These are phyloP conservation scores for Thuja plicata DNA, from an alignment of 83 land plant genomes.

Conservation along the genomic window DNA sequence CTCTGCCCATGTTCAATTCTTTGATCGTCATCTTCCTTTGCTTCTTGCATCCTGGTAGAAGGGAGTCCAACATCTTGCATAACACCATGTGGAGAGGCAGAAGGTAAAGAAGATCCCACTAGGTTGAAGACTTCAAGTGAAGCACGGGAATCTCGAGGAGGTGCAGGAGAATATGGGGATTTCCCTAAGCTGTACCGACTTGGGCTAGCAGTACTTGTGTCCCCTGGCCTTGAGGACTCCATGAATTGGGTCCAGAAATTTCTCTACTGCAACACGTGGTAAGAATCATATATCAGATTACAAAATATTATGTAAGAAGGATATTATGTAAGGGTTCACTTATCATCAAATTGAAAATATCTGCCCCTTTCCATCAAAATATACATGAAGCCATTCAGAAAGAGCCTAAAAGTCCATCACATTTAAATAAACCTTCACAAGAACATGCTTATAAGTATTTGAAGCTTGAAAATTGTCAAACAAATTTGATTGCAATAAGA, in stretches of 20 bases:
- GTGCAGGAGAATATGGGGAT: neutral
- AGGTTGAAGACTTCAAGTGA: constrained; percentile 85
- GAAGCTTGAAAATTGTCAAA: neutral
- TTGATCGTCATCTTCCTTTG: neutral
- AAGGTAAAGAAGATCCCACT: constrained; percentile 18
- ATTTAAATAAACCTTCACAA: neutral
- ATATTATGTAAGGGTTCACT: neutral
- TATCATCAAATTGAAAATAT: neutral
- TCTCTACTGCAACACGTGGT: neutral
- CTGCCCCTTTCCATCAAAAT: neutral
- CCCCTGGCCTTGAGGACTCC: constrained; percentile 3
- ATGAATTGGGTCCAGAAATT: neutral
- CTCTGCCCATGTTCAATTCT: constrained; percentile 11
- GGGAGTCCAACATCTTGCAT: neutral
- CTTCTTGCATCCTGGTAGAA: neutral
- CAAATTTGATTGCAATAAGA: neutral
- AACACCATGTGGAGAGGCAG: constrained; percentile 1
- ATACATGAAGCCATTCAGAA: neutral
- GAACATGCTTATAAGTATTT: neutral
- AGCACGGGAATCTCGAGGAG: constrained; percentile 64
- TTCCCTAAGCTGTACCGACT: constrained; percentile 7
- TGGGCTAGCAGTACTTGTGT: neutral
- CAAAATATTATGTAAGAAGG: neutral
- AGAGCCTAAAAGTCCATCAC: neutral
- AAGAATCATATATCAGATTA: neutral